Evolutionary conservation across 495 filamentous ascomycete species (phyloP).

Genomic region (Bombardia bombarda): DNA sequence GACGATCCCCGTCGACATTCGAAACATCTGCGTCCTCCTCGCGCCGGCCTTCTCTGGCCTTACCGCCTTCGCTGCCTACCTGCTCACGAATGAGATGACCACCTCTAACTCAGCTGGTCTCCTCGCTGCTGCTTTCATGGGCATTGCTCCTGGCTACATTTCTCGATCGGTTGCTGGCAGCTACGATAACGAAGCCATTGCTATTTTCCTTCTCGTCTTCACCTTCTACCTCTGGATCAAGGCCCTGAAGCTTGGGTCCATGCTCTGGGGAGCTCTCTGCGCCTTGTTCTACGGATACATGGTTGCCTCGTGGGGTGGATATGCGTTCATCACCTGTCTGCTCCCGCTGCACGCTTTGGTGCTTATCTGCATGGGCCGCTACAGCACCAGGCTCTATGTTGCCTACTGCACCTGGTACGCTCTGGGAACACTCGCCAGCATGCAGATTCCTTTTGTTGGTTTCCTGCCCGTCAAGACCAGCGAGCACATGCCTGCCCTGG

Average conservation of each 20-base stretch:
- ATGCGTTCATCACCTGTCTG: slow-evolving; percentile 98
- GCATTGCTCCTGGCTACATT: slow-evolving; percentile 95
- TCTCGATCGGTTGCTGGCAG: slow-evolving; percentile 95
- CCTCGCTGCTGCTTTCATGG: slow-evolving; percentile 93
- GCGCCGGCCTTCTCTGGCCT: slow-evolving; percentile 94
- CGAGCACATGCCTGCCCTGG: slow-evolving; percentile 96
- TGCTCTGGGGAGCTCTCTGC: slow-evolving; percentile 90
- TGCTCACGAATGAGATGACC: slow-evolving; percentile 94
- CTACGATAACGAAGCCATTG: slow-evolving; percentile 99
- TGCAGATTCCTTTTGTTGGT: slow-evolving; percentile 99
- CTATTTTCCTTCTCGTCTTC: slow-evolving; percentile 96
- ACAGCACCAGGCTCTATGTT: slow-evolving; percentile 88
- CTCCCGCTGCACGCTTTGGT: slow-evolving; percentile 95
- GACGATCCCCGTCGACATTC: slow-evolving; percentile 93
- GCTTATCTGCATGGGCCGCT: slow-evolving; percentile 92
- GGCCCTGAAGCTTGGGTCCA: slow-evolving; percentile 88
- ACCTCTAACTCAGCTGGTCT: slow-evolving; percentile 87
- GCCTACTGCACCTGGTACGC: slow-evolving; percentile 98
- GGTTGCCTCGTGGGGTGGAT: slow-evolving; percentile 99
- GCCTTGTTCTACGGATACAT: slow-evolving; percentile 99
- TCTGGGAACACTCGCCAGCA: slow-evolving; percentile 90
- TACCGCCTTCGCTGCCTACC: slow-evolving; percentile 88
- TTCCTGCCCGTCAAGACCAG: slow-evolving; percentile 94
- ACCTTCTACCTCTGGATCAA: slow-evolving; percentile 99
- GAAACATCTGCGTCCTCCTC: slow-evolving; percentile 96